Evolutionary conservation across 306 rosid genomes (phyloP).

Genomic region (Prunus mongolica): DNA sequence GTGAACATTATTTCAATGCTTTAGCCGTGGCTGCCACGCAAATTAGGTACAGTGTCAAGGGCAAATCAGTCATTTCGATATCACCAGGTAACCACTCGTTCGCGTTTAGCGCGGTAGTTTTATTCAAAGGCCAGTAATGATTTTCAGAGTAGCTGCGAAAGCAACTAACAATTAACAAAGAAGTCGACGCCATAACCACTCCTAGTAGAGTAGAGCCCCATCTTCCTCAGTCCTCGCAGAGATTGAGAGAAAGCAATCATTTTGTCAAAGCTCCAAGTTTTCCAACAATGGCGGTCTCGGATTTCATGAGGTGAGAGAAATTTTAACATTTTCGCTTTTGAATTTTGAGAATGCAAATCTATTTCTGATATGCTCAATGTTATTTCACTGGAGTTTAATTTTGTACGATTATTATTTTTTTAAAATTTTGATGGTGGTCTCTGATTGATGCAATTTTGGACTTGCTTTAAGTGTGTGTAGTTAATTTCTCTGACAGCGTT

Average conservation of each 20-base stretch:
- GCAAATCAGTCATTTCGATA: constrained; percentile 34
- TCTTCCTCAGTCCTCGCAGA: background rate
- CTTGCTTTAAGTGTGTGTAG: background rate
- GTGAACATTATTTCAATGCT: background rate
- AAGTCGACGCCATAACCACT: constrained; percentile 66
- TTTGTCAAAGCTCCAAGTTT: background rate
- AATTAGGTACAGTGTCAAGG: constrained; percentile 25
- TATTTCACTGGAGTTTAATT: background rate
- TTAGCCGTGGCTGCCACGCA: constrained; percentile 5
- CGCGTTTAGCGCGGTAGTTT: constrained; percentile 31
- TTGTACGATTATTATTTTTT: background rate
- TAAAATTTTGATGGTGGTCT: background rate
- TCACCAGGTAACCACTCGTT: background rate
- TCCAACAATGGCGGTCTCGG: background rate
- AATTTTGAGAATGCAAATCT: background rate
- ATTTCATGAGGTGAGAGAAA: background rate
- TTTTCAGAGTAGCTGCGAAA: constrained; percentile 17
- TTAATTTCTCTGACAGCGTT: background rate
- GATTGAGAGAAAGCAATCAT: background rate
- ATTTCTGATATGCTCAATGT: background rate
- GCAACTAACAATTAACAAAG: constrained; percentile 32
- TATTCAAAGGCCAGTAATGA: constrained; percentile 18
- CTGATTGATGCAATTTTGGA: background rate
- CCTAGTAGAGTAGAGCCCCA: background rate
- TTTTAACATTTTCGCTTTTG: background rate